Conservation (phyloP, 2,329 filamentous ascomycete genomes). For the Aspergillus ibericus region DNA sequence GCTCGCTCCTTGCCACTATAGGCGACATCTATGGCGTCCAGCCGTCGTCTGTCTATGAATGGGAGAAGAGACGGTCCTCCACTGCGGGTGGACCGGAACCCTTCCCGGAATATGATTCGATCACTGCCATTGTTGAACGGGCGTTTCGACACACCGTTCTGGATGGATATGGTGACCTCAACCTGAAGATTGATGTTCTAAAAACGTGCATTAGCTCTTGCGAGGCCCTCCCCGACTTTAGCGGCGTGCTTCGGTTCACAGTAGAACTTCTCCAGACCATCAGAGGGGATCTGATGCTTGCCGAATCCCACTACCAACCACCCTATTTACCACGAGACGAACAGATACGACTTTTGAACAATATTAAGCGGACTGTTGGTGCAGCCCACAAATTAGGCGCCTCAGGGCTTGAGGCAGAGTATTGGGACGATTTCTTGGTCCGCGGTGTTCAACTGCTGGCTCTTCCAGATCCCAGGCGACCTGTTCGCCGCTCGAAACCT, state of each 20-base stretch:
- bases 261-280: slow-evolving; percentile 79
- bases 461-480: slow-evolving; percentile 58
- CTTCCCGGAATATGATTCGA: slow-evolving; percentile 34
- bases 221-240: slow-evolving; percentile 88
- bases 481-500: slow-evolving; percentile 62
- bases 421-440: slow-evolving; percentile 96
- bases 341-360: slow-evolving; percentile 78
- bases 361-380: slow-evolving; percentile 78
- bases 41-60: slow-evolving; percentile 36
- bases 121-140: slow-evolving; percentile 43
- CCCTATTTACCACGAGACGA: slow-evolving; percentile 76
- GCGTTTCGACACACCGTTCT: slow-evolving; percentile 48
- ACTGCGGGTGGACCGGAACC: slow-evolving; percentile 16
- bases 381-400: slow-evolving; percentile 76
- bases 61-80: slow-evolving; percentile 30
- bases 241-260: slow-evolving; percentile 84
- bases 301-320: slow-evolving; percentile 66
- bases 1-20: slow-evolving; percentile 38
- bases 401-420: slow-evolving; percentile 71
- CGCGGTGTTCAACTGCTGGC: slow-evolving; percentile 72
- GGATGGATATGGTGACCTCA: slow-evolving; percentile 69
- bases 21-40: slow-evolving; percentile 45
- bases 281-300: slow-evolving; percentile 70
- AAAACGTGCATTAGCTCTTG: slow-evolving; percentile 90
- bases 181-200: slow-evolving; percentile 81